These are phyloP conservation scores for Acanthamoeba lenticulata DNA, from an alignment of 208 protist species.

Conservation along the genomic window DNA sequence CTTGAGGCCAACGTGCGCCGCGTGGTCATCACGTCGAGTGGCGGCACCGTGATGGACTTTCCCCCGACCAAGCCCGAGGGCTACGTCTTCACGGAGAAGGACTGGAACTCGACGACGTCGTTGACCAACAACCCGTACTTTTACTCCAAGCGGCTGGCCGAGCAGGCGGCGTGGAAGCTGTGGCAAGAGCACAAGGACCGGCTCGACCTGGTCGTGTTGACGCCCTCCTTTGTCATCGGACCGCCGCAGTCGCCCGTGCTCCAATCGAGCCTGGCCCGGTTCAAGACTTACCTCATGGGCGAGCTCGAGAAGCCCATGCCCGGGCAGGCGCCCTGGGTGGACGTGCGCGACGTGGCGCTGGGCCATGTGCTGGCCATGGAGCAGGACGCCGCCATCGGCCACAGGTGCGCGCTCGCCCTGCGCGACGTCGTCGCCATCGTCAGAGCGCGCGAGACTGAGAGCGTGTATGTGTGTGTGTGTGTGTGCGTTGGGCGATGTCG, in stretches of 20 bases:
- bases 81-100: conserved; percentile 59
- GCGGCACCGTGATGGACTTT: neutral
- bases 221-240: conserved; percentile 15
- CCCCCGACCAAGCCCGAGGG: neutral
- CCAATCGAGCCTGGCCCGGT: neutral
- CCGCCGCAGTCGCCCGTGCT: neutral
- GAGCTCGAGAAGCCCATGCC: neutral
- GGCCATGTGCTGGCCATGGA: conserved; percentile 64
- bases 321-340: neutral
- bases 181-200: neutral
- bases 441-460: no score
- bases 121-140: conserved; percentile 36
- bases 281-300: neutral
- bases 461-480: no score
- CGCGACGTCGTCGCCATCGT: neutral
- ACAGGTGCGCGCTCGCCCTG: neutral
- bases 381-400: neutral
- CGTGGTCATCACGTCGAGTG: conserved; percentile 51
- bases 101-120: conserved; percentile 62
- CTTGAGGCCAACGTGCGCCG: neutral
- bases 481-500: no score
- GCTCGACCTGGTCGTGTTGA: conserved; percentile 56
- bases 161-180: conserved; percentile 63
- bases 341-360: conserved; percentile 63
- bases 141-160: conserved; percentile 14